Conservation (phyloP, 1,284 basidiomycete species). For the Caloboletus firmus region DNA sequence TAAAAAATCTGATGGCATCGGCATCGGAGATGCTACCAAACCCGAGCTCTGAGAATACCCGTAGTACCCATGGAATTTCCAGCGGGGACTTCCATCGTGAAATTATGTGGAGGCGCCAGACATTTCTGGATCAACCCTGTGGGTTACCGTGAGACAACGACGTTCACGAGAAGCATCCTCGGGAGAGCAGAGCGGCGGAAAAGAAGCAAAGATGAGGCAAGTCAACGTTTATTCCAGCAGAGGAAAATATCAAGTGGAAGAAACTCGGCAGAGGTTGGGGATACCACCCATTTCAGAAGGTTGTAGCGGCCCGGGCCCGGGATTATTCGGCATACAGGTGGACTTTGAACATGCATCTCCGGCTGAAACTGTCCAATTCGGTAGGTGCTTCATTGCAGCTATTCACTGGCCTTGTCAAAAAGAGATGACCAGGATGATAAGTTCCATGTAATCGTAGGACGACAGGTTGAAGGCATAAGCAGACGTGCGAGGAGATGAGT, state of each 20-base stretch:
- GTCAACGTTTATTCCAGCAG: constrained; percentile 2
- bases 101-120: not conserved
- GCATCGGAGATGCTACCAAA: constrained; percentile 25
- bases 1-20: no score
- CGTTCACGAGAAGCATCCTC: constrained; percentile 1
- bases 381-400: not conserved
- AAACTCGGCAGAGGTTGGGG: not conserved
- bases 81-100: constrained; percentile 6
- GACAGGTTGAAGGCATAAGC: not conserved
- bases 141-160: constrained; percentile 20
- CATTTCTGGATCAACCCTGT: constrained; percentile 14
- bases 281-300: not conserved
- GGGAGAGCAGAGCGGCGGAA: constrained; percentile 1
- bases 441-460: not conserved
- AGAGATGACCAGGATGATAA: not conserved
- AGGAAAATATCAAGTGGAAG: not conserved
- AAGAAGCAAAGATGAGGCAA: constrained; percentile 9
- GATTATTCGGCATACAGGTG: not conserved
- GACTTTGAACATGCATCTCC: not conserved
- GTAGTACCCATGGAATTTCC: constrained; percentile 7
- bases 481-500: not conserved
- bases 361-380: not conserved
- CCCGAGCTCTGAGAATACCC: constrained; percentile 9
- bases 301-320: not conserved
- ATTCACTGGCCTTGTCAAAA: not conserved